Percentiles rank a stretch among this genome's conserved stretches.
Conservation (phyloP, 805 yeast genomes). For the Suhomyces prunicola region DNA sequence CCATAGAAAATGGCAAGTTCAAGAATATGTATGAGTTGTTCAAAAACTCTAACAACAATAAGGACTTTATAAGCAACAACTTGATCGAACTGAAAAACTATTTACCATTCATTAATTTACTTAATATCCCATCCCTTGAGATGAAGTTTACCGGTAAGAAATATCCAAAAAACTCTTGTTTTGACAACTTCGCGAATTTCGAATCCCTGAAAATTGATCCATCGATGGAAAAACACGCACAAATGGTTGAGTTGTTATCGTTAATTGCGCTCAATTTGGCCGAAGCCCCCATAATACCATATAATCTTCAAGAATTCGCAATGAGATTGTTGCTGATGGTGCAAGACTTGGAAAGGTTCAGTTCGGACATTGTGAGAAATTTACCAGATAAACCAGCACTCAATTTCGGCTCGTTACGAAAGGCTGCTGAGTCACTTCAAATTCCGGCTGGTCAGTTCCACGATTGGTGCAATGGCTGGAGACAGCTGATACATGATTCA, state of each 20-base stretch:
- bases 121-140: constrained; percentile 70
- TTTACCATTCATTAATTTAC: constrained; percentile 59
- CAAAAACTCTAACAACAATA: constrained; percentile 21
- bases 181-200: constrained; percentile 62
- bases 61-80: constrained; percentile 27
- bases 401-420: constrained; percentile 21
- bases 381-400: constrained; percentile 16
- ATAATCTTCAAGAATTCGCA: constrained; percentile 49
- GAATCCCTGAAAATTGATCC: constrained; percentile 48
- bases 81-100: constrained; percentile 54
- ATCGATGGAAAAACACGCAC: constrained; percentile 51
- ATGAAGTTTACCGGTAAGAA: constrained; percentile 44
- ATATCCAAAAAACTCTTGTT: constrained; percentile 56
- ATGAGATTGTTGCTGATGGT: constrained; percentile 41
- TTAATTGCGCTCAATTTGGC: constrained; percentile 54
- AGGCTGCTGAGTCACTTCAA: constrained; percentile 22
- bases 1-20: constrained; percentile 9
- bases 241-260: constrained; percentile 55
- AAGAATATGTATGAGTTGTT: constrained; percentile 25
- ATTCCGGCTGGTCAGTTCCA: constrained; percentile 44
- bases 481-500: constrained; percentile 31
- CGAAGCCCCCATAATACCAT: constrained; percentile 77
- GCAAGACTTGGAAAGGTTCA: constrained; percentile 45
- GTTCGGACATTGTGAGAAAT: constrained; percentile 12
- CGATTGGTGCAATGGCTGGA: constrained; percentile 65